phyloP scores from a whole-genome alignment of 169 alveolate genomes.

The Cryptosporidium canis region DNA sequence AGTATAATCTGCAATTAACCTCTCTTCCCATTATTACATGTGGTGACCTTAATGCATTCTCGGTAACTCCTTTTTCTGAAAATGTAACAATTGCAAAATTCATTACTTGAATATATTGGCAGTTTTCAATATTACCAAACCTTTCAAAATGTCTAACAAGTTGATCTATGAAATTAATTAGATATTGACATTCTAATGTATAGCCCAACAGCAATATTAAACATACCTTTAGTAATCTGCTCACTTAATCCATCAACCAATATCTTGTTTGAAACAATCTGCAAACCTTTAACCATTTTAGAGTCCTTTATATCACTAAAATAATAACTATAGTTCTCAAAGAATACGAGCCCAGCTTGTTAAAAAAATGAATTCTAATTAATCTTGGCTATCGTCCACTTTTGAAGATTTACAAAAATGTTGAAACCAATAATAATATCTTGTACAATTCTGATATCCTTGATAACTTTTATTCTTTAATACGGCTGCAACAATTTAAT shows the following conservation, averaged over 20 bases:
- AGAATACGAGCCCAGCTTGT: too few species aligned
- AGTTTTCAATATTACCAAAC: slow-evolving; percentile 62
- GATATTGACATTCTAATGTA: neutral
- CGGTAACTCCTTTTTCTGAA: slow-evolving; percentile 55
- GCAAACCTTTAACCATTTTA: slow-evolving; percentile 43
- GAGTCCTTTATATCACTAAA: neutral
- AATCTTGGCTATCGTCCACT: neutral
- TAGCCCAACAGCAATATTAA: neutral
- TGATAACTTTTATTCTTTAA: neutral
- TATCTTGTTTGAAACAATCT: slow-evolving; percentile 30
- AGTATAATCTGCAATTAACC: slow-evolving; percentile 62
- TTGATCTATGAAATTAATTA: neutral
- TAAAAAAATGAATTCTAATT: neutral
- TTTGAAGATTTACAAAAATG: neutral
- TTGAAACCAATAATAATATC: neutral
- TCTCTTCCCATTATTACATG: slow-evolving; percentile 72
- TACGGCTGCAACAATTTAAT: neutral
- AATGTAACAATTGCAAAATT: slow-evolving; percentile 62
- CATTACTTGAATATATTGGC: slow-evolving; percentile 69
- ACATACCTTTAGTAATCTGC: slow-evolving; percentile 60
- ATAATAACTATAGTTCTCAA: too few species aligned
- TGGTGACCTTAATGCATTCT: slow-evolving; percentile 64
- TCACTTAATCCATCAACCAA: slow-evolving; percentile 62
- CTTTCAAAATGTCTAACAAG: slow-evolving; percentile 64
- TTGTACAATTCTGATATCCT: neutral